Evolutionary conservation across 2,329 filamentous ascomycete species (phyloP), one percentile per base, ranked within the genome.

Genomic region (Microsporum canis): DNA sequence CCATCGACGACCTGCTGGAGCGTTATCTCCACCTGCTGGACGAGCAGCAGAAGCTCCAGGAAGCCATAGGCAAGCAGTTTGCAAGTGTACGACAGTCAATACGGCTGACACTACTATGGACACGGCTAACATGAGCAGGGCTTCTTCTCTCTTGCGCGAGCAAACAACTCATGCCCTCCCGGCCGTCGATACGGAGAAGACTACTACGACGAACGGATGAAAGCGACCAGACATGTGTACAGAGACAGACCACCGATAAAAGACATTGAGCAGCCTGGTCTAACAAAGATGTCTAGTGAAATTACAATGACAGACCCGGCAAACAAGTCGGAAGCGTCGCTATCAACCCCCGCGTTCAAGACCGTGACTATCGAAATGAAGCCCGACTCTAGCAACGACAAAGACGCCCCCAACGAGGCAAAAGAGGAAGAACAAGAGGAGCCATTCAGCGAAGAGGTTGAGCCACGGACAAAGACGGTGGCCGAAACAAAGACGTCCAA

Each of bases 121-220:
- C 38, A 38, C 38, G 34, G 63, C 31, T 61, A 64, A 31, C 58
- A 65, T 61, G 63, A 17, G 6, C 57, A 80, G 73, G 78, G 78
- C 3, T 80, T 78, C 63, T 68, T 80, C 43, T 73, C 76, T 41
- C 73, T 80, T 36, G 75, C 78, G 23, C 74, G 78, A 61, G 78
- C 78, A 41, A 80, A 80, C 63, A 77, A 77, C 63, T 74, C 73
- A 34, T 76, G 74, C 62, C 71, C 75, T 2, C 73, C 76, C 14
- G 75, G 75, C 14, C 73, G 76, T 60, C 69, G 75, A 57, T 78
- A 77, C 70, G 78, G 78, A 12, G 70, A 75, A 39, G 78, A 80
- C 59, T 78, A 76, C 64, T 80, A 79, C 62, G 78, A 80, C 68
- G 75, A 76, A 53, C 70, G 78, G 36, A 80, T 80, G 78, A 78